Evolutionary conservation across 139 green algal genomes (phyloP).

Genomic region (Chlorella sp.): DNA sequence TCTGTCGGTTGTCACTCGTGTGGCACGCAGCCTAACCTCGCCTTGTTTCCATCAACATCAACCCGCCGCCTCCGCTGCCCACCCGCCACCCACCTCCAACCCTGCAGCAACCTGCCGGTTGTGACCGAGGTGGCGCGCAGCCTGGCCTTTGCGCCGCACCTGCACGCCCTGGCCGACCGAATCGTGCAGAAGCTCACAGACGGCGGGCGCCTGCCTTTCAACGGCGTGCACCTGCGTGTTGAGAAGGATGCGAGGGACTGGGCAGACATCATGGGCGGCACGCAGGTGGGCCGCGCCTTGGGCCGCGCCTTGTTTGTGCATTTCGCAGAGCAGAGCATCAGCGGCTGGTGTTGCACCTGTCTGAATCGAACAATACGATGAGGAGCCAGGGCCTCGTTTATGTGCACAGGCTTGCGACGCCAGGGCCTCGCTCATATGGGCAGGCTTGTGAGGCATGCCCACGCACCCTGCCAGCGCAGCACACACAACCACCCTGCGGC

Average conservation of each 20-base stretch:
- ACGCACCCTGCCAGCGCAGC: too few relatives aligned
- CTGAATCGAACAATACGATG: too few relatives aligned
- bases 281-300: constrained; percentile 27
- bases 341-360: neutral
- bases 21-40: too few relatives aligned
- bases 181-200: constrained; percentile 55
- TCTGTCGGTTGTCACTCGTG: too few relatives aligned
- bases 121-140: constrained; percentile 66
- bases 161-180: constrained; percentile 57
- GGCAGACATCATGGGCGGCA: constrained; percentile 69
- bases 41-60: too few relatives aligned
- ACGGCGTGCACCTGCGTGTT: constrained; percentile 64
- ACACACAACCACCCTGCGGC: too few relatives aligned
- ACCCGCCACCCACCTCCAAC: neutral
- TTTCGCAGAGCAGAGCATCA: too few relatives aligned
- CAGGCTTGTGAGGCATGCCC: too few relatives aligned
- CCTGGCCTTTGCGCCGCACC: constrained; percentile 57
- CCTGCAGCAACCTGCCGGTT: constrained; percentile 35
- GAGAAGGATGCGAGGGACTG: constrained; percentile 78
- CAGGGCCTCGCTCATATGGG: too few relatives aligned
- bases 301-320: too few relatives aligned
- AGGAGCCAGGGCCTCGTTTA: too few relatives aligned
- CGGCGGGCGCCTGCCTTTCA: constrained; percentile 43
- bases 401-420: too few relatives aligned
- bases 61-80: neutral